A percentile compares a stretch with the other conserved stretches of the same genome.
Conservation (phyloP, 2,329 filamentous ascomycete genomes). For the Nemania sp. region DNA sequence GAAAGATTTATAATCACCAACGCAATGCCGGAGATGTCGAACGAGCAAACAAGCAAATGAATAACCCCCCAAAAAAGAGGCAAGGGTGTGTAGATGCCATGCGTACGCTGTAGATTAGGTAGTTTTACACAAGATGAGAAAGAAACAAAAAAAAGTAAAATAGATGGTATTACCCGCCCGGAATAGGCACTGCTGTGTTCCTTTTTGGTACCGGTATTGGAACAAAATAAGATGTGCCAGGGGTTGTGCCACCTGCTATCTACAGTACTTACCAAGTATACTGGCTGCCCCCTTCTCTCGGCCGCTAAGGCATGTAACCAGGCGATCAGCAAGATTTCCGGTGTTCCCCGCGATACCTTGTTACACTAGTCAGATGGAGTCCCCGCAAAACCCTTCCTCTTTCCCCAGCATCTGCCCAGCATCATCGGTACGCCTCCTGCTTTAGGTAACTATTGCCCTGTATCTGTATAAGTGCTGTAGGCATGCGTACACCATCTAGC, state of each 20-base stretch:
- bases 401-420: constrained; percentile 22
- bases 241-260: constrained; percentile 3
- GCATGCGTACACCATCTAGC: too few species aligned
- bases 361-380: constrained; percentile 34
- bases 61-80: too few species aligned
- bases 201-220: constrained; percentile 8
- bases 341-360: constrained; percentile 36
- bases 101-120: neutral
- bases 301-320: constrained; percentile 45
- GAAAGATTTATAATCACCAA: neutral
- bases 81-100: neutral
- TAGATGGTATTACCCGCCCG: neutral
- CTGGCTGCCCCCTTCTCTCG: constrained; percentile 26
- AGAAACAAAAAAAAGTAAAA: too few species aligned
- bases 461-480: neutral
- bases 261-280: neutral
- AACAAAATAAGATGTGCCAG: constrained; percentile 9
- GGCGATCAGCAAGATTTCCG: constrained; percentile 44
- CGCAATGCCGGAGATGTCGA: neutral
- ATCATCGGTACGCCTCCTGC: neutral
- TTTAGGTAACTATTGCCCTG: neutral
- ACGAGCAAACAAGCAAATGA: constrained; percentile 14
- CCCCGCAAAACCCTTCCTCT: constrained; percentile 32
- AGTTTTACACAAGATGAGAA: neutral
- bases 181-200: neutral